Evolutionary conservation across 805 yeast genomes (phyloP).

Genomic region (Lipomyces lipofer): DNA sequence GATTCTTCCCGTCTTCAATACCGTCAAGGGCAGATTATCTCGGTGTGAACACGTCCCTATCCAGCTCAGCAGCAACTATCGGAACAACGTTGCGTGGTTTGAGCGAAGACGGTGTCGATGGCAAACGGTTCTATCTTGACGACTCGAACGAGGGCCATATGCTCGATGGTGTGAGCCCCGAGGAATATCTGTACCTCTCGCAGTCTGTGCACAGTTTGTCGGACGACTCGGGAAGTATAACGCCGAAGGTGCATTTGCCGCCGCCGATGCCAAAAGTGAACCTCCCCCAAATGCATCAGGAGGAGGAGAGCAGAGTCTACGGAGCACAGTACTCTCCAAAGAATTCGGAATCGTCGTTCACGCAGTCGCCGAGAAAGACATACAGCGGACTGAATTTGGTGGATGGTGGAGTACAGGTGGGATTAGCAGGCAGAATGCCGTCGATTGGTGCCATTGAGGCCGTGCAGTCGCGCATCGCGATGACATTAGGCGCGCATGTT

Average conservation of each 20-base stretch:
- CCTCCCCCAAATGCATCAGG: background rate
- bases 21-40: background rate
- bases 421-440: conserved; percentile 12
- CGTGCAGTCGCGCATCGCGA: conserved; percentile 28
- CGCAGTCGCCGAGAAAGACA: conserved; percentile 1
- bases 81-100: background rate
- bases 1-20: conserved; percentile 26
- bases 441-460: conserved; percentile 27
- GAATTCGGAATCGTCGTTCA: background rate
- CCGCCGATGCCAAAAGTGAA: conserved; percentile 6
- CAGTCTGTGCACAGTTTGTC: conserved; percentile 25
- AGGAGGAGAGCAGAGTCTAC: background rate
- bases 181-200: conserved; percentile 12
- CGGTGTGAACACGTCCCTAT: background rate
- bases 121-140: no score
- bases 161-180: no score
- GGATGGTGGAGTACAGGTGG: conserved; percentile 2
- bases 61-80: background rate
- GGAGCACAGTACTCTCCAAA: conserved; percentile 1
- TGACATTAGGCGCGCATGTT: conserved; percentile 17
- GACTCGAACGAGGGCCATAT: background rate
- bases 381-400: conserved; percentile 2
- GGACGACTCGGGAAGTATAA: conserved; percentile 19
- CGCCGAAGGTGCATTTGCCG: conserved; percentile 29
- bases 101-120: background rate